Conservation (phyloP, 2,329 filamentous ascomycete species). For the Pestalotiopsis fici region DNA sequence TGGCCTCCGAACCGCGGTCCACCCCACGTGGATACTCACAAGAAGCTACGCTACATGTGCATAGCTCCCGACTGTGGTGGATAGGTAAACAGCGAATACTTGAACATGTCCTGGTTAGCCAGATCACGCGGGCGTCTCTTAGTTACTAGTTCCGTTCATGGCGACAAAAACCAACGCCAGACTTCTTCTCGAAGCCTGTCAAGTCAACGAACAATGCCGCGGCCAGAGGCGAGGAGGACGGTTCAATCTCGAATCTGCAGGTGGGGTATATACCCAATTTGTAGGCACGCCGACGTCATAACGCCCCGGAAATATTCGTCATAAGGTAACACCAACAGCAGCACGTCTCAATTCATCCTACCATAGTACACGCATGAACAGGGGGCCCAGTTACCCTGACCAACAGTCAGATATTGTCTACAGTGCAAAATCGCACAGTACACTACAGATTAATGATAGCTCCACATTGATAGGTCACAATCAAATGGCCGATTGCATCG, state of each 20-base stretch:
- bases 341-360: constrained; percentile 2
- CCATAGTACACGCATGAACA: background rate
- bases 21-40: background rate
- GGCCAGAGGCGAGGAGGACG: background rate
- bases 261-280: constrained; percentile 9
- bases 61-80: background rate
- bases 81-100: background rate
- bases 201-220: background rate
- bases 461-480: background rate
- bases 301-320: constrained; percentile 3
- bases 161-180: background rate
- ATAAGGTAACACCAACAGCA: constrained; percentile 1
- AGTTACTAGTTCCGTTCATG: background rate
- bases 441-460: too few species aligned
- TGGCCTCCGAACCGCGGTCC: background rate
- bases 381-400: background rate
- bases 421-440: constrained; percentile 2
- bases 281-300: constrained; percentile 9
- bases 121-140: background rate
- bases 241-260: background rate
- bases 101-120: background rate
- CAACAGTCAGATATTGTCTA: background rate
- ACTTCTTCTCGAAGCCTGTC: constrained; percentile 8
- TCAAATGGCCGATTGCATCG: too few species aligned
- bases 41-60: background rate